These are phyloP conservation scores for Neonectria magnoliae DNA, from an alignment of 2,329 filamentous ascomycete genomes.

Conservation along the genomic window DNA sequence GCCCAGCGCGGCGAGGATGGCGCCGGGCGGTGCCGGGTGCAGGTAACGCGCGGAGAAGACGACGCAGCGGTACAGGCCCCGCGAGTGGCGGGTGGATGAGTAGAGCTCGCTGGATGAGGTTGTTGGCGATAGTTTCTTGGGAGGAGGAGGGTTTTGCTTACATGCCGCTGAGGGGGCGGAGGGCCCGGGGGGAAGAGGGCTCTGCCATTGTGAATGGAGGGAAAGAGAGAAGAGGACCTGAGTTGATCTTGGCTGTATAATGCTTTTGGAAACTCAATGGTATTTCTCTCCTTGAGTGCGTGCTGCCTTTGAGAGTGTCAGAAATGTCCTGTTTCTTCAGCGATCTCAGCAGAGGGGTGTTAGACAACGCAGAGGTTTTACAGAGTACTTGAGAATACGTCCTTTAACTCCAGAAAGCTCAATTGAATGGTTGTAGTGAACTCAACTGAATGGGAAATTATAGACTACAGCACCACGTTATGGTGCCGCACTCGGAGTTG, in stretches of 20 bases:
- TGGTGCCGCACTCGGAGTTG: slow-evolving; percentile 13
- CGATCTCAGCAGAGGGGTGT: no score
- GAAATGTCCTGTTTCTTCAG: neutral
- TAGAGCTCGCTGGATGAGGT: slow-evolving; percentile 53
- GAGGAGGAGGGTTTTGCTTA: slow-evolving; percentile 21
- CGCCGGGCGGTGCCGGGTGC: neutral
- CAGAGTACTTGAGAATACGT: neutral
- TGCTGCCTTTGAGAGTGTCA: neutral
- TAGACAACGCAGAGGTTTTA: neutral
- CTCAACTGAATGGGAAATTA: neutral
- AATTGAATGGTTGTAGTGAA: neutral
- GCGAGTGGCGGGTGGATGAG: slow-evolving; percentile 56
- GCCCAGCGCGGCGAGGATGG: slow-evolving; percentile 52
- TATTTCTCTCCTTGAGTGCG: neutral
- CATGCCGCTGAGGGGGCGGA: slow-evolving; percentile 43
- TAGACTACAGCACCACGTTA: slow-evolving; percentile 8
- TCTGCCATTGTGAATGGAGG: slow-evolving; percentile 20
- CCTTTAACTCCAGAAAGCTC: neutral
- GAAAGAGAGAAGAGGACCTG: neutral
- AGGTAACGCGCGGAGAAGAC: slow-evolving; percentile 54
- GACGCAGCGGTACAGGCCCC: slow-evolving; percentile 60
- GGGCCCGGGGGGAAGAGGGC: slow-evolving; percentile 8
- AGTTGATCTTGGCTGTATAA: neutral
- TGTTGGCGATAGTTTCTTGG: slow-evolving; percentile 18
- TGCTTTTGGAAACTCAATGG: neutral